phyloP scores from a whole-genome alignment of 768 basidiomycete species.

The Tubosaeta brunneosetosa region DNA sequence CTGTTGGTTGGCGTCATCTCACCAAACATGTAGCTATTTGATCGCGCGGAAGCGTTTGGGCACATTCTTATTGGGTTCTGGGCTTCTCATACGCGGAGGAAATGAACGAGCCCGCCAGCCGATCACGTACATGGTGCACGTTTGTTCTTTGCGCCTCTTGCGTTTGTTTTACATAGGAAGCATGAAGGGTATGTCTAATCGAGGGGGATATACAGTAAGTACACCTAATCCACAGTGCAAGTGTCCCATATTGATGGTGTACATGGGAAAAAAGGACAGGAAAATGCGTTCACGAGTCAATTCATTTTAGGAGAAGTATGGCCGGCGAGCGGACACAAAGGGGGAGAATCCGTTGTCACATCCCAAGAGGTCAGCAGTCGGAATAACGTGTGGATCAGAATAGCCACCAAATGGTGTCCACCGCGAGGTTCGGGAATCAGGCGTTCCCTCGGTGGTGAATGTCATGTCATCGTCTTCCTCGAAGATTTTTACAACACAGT shows the following conservation, averaged over 20 bases:
- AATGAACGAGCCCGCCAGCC: neutral
- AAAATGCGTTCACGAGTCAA: neutral
- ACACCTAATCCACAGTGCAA: slow-evolving; percentile 14
- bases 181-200: slow-evolving; percentile 21
- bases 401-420: slow-evolving; percentile 34
- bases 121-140: slow-evolving; percentile 12
- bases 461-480: slow-evolving; percentile 43
- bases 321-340: slow-evolving; percentile 42
- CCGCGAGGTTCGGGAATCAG: slow-evolving; percentile 12
- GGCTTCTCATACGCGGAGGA: neutral
- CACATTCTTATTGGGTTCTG: neutral
- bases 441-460: slow-evolving; percentile 33
- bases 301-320: slow-evolving; percentile 25
- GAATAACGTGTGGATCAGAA: slow-evolving; percentile 26
- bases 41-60: neutral
- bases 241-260: slow-evolving; percentile 7
- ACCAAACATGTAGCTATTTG: neutral
- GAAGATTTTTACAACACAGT: slow-evolving; percentile 40
- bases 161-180: neutral
- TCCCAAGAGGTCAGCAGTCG: slow-evolving; percentile 29
- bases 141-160: neutral
- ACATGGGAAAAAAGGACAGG: neutral
- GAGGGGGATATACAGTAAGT: slow-evolving; percentile 15
- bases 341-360: slow-evolving; percentile 39
- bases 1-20: neutral